Evolutionary conservation across 345 rosid species (phyloP).

Genomic region (Syzygium aqueum): DNA sequence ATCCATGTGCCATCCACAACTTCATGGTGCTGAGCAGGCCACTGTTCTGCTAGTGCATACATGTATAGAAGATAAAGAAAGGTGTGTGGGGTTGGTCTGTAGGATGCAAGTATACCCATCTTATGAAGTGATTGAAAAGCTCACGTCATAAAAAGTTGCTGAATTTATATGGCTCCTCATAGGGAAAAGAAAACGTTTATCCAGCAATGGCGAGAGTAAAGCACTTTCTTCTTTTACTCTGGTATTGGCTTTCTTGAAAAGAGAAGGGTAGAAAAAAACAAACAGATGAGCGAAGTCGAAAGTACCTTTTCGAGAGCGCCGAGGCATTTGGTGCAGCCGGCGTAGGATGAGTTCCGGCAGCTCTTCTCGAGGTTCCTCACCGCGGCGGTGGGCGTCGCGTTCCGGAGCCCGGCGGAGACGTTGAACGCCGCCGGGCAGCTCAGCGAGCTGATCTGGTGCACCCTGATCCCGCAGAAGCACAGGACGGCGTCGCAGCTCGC

Average conservation of each 20-base stretch:
- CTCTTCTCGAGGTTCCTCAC: constrained; percentile 81
- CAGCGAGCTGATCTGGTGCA: constrained; percentile 89
- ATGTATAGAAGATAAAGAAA: not conserved
- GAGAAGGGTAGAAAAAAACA: not conserved
- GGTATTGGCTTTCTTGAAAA: not conserved
- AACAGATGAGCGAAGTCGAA: not conserved
- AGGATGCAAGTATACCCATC: not conserved
- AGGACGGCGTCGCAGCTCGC: constrained; percentile 76
- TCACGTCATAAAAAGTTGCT: not conserved
- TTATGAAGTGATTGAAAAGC: not conserved
- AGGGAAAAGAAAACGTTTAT: not conserved
- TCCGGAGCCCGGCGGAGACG: constrained; percentile 46
- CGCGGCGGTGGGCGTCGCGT: constrained; percentile 85
- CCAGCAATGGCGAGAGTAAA: not conserved
- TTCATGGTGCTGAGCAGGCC: not conserved
- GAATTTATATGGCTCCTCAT: not conserved
- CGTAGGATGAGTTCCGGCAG: constrained; percentile 80
- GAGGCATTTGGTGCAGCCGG: constrained; percentile 93
- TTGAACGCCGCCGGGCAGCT: constrained; percentile 97
- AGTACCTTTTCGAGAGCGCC: constrained; percentile 87
- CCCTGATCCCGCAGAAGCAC: constrained; percentile 94
- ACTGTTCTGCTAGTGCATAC: not conserved
- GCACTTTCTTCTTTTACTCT: not conserved
- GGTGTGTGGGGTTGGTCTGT: not conserved
- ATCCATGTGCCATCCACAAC: not conserved